A percentile compares a stretch with the other conserved stretches of the same genome.
Evolutionary conservation across 352 stramenopile genomes (phyloP).

Genomic region (Phytophthora multivora): DNA sequence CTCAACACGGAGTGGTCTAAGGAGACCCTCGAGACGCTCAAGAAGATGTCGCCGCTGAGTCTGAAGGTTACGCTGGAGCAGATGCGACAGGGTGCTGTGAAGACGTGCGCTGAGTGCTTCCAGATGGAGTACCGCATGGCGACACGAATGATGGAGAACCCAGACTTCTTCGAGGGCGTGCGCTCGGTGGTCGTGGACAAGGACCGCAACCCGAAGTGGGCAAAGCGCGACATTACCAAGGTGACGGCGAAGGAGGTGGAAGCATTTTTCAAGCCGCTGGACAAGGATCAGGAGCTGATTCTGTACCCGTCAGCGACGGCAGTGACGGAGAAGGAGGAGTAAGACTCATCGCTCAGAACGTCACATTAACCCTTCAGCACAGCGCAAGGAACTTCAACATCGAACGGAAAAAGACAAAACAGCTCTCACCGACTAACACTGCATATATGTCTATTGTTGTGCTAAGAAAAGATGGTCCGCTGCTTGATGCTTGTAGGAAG

Average conservation of each 20-base stretch:
- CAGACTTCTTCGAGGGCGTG: constrained; percentile 98
- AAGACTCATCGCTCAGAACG: constrained; percentile 25
- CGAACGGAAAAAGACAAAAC: constrained; percentile 26
- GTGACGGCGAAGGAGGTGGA: constrained; percentile 77
- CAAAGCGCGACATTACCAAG: constrained; percentile 57
- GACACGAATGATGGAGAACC: constrained; percentile 84
- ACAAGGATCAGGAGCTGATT: constrained; percentile 79
- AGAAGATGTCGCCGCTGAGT: constrained; percentile 92
- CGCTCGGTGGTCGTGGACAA: constrained; percentile 97
- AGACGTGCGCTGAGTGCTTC: constrained; percentile 91
- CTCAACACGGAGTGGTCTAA: constrained; percentile 75
- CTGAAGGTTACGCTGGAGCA: constrained; percentile 95
- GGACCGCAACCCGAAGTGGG: constrained; percentile 93
- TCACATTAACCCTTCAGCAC: constrained; percentile 29
- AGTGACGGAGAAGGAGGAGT: constrained; percentile 38
- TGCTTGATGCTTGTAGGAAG: constrained; percentile 18
- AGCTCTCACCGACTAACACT: constrained; percentile 26
- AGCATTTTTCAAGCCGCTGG: constrained; percentile 79
- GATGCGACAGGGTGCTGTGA: constrained; percentile 87
- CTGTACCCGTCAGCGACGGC: constrained; percentile 57
- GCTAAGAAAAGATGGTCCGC: constrained; percentile 25
- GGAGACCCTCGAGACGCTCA: constrained; percentile 83
- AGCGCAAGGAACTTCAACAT: constrained; percentile 36
- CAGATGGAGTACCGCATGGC: constrained; percentile 94
- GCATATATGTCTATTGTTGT: constrained; percentile 21